A percentile compares a stretch with the other conserved stretches of the same genome.
phyloP scores from a whole-genome alignment of 176 grass and related monocot species.

The Elymus sibiricus region DNA sequence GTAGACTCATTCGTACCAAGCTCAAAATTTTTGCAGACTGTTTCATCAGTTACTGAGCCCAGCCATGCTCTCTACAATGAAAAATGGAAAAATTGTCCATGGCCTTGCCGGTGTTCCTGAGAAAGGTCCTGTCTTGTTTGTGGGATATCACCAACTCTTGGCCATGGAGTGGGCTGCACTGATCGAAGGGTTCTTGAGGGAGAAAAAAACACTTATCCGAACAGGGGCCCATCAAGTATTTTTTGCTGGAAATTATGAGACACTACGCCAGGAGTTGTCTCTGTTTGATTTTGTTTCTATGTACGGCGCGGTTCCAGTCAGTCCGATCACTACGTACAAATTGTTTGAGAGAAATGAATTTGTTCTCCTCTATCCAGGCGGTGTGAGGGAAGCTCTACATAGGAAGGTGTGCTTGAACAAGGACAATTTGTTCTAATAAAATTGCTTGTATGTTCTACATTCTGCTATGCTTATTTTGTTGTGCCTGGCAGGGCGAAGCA shows the following conservation, averaged over 20 bases:
- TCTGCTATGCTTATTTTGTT: constrained; percentile 16
- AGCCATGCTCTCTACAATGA: constrained; percentile 50
- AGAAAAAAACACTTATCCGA: constrained; percentile 38
- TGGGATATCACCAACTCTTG: constrained; percentile 62
- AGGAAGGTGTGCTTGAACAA: constrained; percentile 44
- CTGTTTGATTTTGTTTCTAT: constrained; percentile 25
- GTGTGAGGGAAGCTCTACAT: constrained; percentile 63
- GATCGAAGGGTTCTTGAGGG: constrained; percentile 49
- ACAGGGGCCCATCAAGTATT: constrained; percentile 37
- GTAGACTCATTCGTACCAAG: background rate
- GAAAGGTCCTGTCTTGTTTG: constrained; percentile 62
- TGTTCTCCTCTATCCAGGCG: constrained; percentile 71
- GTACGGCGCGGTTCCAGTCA: constrained; percentile 45
- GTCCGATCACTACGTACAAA: constrained; percentile 49
- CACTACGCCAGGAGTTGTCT: constrained; percentile 34
- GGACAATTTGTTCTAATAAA: background rate
- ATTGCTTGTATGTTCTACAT: background rate
- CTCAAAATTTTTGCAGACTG: constrained; percentile 36
- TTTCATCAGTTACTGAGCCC: constrained; percentile 41
- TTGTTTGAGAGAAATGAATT: constrained; percentile 48
- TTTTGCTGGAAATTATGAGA: constrained; percentile 28
- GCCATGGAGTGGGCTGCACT: constrained; percentile 47
- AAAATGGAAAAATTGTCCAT: constrained; percentile 48
- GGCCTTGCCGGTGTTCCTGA: constrained; percentile 56
- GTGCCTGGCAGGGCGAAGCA: constrained; percentile 55